Percentiles rank a stretch among this genome's conserved stretches.
These are phyloP conservation scores for Neohortaea acidophila DNA, from an alignment of 495 filamentous ascomycete genomes.

Conservation along the genomic window DNA sequence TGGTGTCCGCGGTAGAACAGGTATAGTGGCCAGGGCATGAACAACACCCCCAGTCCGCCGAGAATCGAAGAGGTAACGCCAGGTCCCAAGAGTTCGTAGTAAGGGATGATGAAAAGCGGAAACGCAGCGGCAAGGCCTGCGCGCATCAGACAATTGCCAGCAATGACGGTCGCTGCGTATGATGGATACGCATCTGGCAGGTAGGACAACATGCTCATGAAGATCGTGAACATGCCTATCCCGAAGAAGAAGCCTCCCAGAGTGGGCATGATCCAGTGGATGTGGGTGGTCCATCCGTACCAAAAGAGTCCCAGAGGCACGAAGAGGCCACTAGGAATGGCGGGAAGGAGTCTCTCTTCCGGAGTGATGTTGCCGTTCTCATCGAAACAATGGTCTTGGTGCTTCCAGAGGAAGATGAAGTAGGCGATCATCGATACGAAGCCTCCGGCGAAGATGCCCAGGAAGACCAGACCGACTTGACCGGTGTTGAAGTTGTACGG, in stretches of 20 bases:
- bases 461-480: constrained; percentile 20
- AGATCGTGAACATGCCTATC: constrained; percentile 15
- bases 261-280: constrained; percentile 22
- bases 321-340: constrained; percentile 7
- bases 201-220: constrained; percentile 52
- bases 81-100: too few relatives aligned
- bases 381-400: constrained; percentile 1
- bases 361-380: constrained; percentile 14
- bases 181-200: constrained; percentile 42
- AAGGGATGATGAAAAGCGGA: constrained; percentile 33
- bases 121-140: constrained; percentile 32
- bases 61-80: too few relatives aligned
- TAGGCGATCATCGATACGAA: constrained; percentile 7
- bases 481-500: constrained; percentile 24
- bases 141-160: constrained; percentile 34
- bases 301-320: constrained; percentile 18
- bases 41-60: too few relatives aligned
- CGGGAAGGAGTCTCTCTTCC: constrained; percentile 17
- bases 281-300: constrained; percentile 22
- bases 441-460: constrained; percentile 20
- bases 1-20: too few relatives aligned
- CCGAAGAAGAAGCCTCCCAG: constrained; percentile 12
- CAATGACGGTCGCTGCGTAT: constrained; percentile 33
- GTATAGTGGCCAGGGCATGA: too few relatives aligned
- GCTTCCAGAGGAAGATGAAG: constrained; percentile 7